These are phyloP conservation scores for Xylaria castorea DNA, from an alignment of 495 filamentous ascomycete genomes.

Conservation along the genomic window DNA sequence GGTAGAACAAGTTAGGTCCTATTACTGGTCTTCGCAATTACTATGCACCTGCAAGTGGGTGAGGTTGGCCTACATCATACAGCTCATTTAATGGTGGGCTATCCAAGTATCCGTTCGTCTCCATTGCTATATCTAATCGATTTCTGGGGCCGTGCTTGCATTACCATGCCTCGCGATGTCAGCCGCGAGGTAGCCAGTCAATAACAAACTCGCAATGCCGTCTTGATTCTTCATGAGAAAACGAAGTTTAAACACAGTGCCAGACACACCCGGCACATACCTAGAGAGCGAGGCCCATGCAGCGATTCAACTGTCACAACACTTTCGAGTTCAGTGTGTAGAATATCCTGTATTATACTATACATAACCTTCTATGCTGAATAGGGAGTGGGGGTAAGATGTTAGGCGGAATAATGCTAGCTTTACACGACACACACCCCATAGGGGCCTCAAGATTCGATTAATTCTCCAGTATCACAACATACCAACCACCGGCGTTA, in stretches of 20 bases:
- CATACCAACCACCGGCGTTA: background rate
- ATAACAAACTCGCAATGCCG: no score
- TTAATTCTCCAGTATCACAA: background rate
- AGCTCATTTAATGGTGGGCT: no score
- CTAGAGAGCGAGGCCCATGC: background rate
- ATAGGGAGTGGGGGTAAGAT: background rate
- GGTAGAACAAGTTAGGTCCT: background rate
- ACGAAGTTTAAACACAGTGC: background rate
- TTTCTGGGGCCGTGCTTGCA: no score
- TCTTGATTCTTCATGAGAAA: background rate
- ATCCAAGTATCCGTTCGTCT: no score
- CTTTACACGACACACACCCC: background rate
- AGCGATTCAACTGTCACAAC: no score
- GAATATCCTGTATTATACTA: background rate
- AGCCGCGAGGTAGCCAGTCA: no score
- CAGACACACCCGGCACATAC: background rate
- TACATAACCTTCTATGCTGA: background rate
- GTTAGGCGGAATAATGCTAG: background rate
- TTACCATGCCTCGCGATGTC: no score
- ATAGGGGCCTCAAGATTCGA: background rate
- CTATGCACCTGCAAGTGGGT: background rate
- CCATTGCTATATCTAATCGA: no score
- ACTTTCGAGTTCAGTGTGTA: background rate
- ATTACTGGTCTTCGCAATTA: background rate
- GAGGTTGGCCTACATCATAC: no score